Conservation (phyloP, 2,329 filamentous ascomycete genomes). For the Pseudogymnoascus sp. region DNA sequence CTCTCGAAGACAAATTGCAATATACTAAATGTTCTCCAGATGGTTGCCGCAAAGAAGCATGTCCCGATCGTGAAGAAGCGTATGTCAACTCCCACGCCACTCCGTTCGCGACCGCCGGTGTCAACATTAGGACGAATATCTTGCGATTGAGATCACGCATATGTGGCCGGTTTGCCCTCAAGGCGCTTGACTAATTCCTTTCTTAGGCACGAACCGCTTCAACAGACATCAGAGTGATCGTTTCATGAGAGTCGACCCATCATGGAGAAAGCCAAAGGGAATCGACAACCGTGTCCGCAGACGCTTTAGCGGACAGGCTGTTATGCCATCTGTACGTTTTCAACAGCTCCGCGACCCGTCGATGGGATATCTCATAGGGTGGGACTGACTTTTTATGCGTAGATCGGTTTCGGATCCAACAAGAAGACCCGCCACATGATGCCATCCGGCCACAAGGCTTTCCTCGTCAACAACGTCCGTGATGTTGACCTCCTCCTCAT, state of each 20-base stretch:
- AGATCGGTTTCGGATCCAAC: conserved; percentile 99
- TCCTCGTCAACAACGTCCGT: conserved; percentile 94
- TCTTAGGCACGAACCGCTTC: conserved; percentile 84
- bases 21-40: conserved; percentile 43
- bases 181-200: conserved; percentile 29
- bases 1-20: not conserved
- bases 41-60: conserved; percentile 99
- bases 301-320: conserved; percentile 91
- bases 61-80: conserved; percentile 99
- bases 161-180: not conserved
- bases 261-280: conserved; percentile 99
- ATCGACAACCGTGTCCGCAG: conserved; percentile 97
- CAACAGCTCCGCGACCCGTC: not conserved
- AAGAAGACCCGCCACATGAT: conserved; percentile 99
- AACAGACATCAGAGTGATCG: conserved; percentile 94
- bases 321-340: conserved; percentile 91
- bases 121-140: not conserved
- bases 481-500: conserved; percentile 97
- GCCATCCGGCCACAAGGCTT: conserved; percentile 98
- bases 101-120: conserved; percentile 9
- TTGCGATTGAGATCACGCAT: not conserved
- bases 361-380: conserved; percentile 4
- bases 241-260: conserved; percentile 83
- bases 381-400: conserved; percentile 22
- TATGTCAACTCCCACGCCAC: conserved; percentile 47